These are phyloP conservation scores for Neonectria magnoliae DNA, from an alignment of 2,329 filamentous ascomycete species.

Conservation along the genomic window DNA sequence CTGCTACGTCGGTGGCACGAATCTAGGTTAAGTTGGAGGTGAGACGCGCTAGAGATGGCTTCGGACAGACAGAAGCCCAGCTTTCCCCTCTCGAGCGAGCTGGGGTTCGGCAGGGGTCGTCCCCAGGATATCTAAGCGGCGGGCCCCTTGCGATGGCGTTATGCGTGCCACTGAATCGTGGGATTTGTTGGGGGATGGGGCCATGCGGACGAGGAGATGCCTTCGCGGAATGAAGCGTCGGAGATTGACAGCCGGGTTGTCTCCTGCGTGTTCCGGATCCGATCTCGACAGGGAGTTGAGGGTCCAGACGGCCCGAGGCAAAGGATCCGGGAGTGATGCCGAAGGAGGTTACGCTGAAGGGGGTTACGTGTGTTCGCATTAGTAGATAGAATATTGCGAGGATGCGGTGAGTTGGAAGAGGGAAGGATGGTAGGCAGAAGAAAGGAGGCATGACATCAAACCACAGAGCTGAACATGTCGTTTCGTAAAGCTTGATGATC, in stretches of 20 bases:
- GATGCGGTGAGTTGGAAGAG: no score
- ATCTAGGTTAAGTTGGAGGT: background rate
- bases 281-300: background rate
- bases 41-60: conserved; percentile 13
- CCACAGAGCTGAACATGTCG: no score
- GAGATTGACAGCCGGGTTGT: background rate
- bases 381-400: no score
- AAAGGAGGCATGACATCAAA: no score
- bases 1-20: conserved; percentile 10
- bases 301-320: no score
- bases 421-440: no score
- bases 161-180: conserved; percentile 1
- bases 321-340: background rate
- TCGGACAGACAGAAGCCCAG: background rate
- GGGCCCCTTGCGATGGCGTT: background rate
- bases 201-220: conserved; percentile 4
- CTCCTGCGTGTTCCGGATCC: conserved; percentile 1
- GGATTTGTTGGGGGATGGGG: conserved; percentile 14
- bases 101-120: background rate
- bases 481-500: no score
- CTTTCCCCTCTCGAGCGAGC: background rate
- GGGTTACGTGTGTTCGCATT: no score
- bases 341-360: background rate
- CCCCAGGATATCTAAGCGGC: background rate
- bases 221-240: background rate